These are phyloP conservation scores for Neopestalotiopsis rosae DNA, from an alignment of 2,329 filamentous ascomycete genomes.

Conservation along the genomic window DNA sequence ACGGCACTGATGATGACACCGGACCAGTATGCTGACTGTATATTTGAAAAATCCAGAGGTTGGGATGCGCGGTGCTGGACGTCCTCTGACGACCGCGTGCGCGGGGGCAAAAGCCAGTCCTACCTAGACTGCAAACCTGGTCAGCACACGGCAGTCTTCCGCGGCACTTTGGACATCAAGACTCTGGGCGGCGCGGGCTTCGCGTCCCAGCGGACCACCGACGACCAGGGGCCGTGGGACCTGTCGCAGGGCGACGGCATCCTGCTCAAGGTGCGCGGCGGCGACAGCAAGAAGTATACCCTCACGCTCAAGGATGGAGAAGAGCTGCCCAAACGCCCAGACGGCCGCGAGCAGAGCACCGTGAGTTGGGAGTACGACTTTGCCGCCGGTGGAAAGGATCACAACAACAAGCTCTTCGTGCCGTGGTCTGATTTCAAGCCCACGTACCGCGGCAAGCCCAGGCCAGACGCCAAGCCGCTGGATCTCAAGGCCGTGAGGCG, in stretches of 20 bases:
- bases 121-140: slow-evolving; percentile 43
- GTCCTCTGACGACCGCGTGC: slow-evolving; percentile 76
- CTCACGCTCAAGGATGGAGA: slow-evolving; percentile 75
- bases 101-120: slow-evolving; percentile 71
- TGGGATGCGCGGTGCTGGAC: slow-evolving; percentile 70
- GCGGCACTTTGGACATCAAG: slow-evolving; percentile 73
- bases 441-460: slow-evolving; percentile 74
- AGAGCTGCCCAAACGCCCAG: slow-evolving; percentile 59
- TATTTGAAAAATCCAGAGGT: slow-evolving; percentile 43
- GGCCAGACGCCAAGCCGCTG: slow-evolving; percentile 63
- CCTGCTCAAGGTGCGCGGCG: slow-evolving; percentile 53
- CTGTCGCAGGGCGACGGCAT: slow-evolving; percentile 68
- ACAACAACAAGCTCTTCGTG: slow-evolving; percentile 54
- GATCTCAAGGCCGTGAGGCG: slow-evolving; percentile 66
- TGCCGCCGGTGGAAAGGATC: slow-evolving; percentile 6
- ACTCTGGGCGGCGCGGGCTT: slow-evolving; percentile 83
- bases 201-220: slow-evolving; percentile 75
- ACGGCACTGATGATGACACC: neutral
- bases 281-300: slow-evolving; percentile 71
- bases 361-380: slow-evolving; percentile 80
- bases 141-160: slow-evolving; percentile 50
- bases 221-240: slow-evolving; percentile 62
- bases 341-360: slow-evolving; percentile 74
- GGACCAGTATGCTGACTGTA: neutral
- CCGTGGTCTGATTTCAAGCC: slow-evolving; percentile 70